Percentiles rank a stretch among this genome's conserved stretches.
Conservation (phyloP, 176 grass and related monocot species). For the Tillandsia leiboldiana region DNA sequence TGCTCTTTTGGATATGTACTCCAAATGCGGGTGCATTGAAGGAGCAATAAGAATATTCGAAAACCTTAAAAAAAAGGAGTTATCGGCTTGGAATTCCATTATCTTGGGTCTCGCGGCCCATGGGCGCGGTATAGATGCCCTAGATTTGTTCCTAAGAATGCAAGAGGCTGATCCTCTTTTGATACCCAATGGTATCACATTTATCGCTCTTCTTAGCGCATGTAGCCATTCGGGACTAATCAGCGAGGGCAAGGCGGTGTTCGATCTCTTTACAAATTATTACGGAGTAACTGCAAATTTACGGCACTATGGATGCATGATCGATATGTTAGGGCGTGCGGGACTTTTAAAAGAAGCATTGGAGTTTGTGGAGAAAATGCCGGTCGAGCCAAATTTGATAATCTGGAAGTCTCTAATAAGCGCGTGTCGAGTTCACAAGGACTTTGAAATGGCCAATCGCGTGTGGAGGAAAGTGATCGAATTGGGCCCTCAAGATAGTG, state of each 20-base stretch:
- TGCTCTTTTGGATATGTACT: constrained; percentile 21
- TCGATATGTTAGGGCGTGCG: constrained; percentile 7
- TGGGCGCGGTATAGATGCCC: constrained; percentile 10
- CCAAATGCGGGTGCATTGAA: constrained; percentile 19
- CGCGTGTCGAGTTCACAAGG: constrained; percentile 13
- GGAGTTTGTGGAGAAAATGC: constrained; percentile 14
- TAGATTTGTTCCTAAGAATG: constrained; percentile 8
- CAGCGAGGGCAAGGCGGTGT: constrained; percentile 4
- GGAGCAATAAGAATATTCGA: constrained; percentile 6
- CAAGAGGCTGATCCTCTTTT: not conserved
- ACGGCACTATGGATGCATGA: constrained; percentile 20
- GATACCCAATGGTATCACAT: constrained; percentile 9
- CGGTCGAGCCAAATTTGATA: constrained; percentile 1
- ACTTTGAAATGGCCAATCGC: not conserved
- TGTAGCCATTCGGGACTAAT: constrained; percentile 11
- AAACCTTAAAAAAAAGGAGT: constrained; percentile 10
- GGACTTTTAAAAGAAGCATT: constrained; percentile 14
- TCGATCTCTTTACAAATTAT: constrained; percentile 6
- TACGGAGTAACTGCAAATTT: constrained; percentile 18
- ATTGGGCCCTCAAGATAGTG: constrained; percentile 8
- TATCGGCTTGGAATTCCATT: constrained; percentile 22
- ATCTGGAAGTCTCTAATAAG: constrained; percentile 21
- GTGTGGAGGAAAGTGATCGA: constrained; percentile 15
- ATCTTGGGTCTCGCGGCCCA: constrained; percentile 22
- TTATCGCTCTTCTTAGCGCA: constrained; percentile 11